Conservation (phyloP, 352 stramenopile genomes). For the Phytopythium oedochilum region DNA sequence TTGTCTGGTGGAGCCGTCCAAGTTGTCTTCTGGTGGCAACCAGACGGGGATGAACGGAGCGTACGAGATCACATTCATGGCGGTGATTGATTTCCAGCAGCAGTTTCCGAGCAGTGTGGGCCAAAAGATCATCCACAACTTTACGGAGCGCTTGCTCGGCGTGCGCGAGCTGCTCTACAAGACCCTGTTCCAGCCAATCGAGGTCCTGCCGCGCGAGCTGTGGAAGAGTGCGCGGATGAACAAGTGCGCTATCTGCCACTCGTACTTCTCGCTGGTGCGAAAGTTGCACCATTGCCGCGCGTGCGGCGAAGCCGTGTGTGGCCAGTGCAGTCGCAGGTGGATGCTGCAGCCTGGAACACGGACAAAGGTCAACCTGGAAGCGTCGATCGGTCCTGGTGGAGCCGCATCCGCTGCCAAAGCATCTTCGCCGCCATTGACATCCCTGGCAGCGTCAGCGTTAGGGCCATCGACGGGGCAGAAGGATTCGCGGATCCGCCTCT, state of each 20-base stretch:
- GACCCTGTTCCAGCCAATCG: constrained; percentile 74
- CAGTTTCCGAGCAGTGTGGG: constrained; percentile 58
- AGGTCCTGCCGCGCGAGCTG: constrained; percentile 42
- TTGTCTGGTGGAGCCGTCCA: constrained; percentile 49
- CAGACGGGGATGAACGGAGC: constrained; percentile 5
- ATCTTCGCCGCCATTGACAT: background rate
- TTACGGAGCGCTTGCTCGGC: constrained; percentile 68
- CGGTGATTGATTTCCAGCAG: constrained; percentile 84
- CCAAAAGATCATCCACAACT: constrained; percentile 73
- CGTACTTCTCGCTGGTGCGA: constrained; percentile 70
- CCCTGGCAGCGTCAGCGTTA: background rate
- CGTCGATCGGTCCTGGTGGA: background rate
- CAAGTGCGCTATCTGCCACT: constrained; percentile 63
- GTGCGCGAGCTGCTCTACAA: constrained; percentile 83
- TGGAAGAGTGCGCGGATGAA: constrained; percentile 61
- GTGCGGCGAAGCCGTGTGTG: constrained; percentile 79
- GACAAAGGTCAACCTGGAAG: background rate
- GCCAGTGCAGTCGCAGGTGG: constrained; percentile 81
- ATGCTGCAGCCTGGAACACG: constrained; percentile 56
- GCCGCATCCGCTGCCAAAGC: background rate
- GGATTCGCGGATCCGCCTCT: constrained; percentile 70
- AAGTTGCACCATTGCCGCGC: constrained; percentile 74
- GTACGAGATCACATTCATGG: constrained; percentile 83
- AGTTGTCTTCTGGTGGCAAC: constrained; percentile 13
- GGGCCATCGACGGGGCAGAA: constrained; percentile 5